Conservation (phyloP, 805 yeast genomes). For the Debaryomyces castellii region DNA sequence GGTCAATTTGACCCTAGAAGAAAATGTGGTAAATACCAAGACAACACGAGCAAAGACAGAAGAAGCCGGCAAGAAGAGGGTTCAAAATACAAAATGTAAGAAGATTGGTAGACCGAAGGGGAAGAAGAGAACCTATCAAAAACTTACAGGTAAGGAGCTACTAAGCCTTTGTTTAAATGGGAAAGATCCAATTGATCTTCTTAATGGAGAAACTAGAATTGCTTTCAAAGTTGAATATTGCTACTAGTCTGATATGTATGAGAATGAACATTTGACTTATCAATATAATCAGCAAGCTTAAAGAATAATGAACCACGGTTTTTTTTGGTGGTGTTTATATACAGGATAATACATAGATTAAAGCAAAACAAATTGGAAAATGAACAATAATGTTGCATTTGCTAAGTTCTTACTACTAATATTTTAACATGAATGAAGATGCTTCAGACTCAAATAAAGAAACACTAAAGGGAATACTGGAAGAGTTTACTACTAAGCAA, state of each 20-base stretch:
- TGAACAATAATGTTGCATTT: not conserved
- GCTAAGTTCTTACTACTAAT: not conserved
- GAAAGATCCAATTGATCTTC: conserved; percentile 14
- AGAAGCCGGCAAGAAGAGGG: not conserved
- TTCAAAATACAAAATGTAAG: not conserved
- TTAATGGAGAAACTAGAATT: not conserved
- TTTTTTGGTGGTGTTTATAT: too few species aligned
- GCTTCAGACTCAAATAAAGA: not conserved
- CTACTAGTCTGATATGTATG: not conserved
- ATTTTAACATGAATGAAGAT: not conserved
- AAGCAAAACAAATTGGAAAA: not conserved
- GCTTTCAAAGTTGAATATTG: not conserved
- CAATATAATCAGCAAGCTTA: too few species aligned
- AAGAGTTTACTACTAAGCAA: not conserved
- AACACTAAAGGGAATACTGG: not conserved
- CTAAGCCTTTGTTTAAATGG: conserved; percentile 7
- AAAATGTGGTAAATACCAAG: too few species aligned
- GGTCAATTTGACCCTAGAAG: too few species aligned
- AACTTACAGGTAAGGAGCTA: conserved; percentile 5
- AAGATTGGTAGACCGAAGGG: not conserved
- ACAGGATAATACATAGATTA: too few species aligned
- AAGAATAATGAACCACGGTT: too few species aligned
- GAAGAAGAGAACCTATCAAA: not conserved
- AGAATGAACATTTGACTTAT: too few species aligned
- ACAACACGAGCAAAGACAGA: not conserved